phyloP scores from a whole-genome alignment of 139 green algal genomes.

The Chlamydomonas schloesseri region DNA sequence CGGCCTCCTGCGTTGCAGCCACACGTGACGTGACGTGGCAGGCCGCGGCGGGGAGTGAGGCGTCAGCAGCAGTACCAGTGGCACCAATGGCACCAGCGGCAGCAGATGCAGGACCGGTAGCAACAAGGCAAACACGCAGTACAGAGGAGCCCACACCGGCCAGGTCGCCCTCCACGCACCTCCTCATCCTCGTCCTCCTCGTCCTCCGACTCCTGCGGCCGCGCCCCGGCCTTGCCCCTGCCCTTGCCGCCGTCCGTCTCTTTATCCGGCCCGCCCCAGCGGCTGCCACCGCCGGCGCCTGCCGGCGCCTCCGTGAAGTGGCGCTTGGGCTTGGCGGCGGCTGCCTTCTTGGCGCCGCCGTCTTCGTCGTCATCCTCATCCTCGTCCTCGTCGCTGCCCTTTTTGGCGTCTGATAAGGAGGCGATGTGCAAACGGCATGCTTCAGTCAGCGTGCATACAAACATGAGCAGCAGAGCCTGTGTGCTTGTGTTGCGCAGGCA shows the following conservation, averaged over 20 bases:
- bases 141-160: no score
- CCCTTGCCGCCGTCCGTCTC: not conserved
- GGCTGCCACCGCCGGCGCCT: not conserved
- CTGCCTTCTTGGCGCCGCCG: not conserved
- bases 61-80: no score
- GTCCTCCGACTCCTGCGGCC: not conserved
- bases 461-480: no score
- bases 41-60: no score
- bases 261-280: not conserved
- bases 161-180: no score
- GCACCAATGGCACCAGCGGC: no score
- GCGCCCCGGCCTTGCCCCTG: not conserved
- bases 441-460: no score
- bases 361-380: not conserved
- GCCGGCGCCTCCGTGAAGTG: constrained; percentile 18
- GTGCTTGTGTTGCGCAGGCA: no score
- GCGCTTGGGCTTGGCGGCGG: constrained; percentile 2
- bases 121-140: no score
- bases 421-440: no score
- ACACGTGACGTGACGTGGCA: not conserved
- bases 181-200: not conserved
- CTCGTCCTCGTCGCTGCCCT: not conserved
- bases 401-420: not conserved
- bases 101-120: no score
- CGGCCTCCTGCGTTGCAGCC: not conserved